Conservation (phyloP, 495 filamentous ascomycete genomes). For the Xylaria cubensis region DNA sequence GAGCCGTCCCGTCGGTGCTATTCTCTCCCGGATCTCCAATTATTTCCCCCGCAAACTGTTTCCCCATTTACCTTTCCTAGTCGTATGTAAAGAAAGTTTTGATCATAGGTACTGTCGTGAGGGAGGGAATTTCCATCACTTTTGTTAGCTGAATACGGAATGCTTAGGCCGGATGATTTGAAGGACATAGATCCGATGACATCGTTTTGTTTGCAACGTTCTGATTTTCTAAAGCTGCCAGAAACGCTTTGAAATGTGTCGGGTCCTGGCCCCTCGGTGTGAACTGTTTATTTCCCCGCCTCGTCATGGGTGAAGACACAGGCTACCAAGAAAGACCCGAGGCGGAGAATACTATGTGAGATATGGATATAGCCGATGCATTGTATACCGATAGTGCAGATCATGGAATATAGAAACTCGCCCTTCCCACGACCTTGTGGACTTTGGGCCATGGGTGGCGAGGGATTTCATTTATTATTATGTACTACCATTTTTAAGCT, state of each 20-base stretch:
- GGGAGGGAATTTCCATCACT: not conserved
- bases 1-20: conserved; percentile 30
- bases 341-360: conserved; percentile 4
- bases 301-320: conserved; percentile 11
- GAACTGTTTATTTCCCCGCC: conserved; percentile 13
- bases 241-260: not conserved
- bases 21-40: conserved; percentile 39
- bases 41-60: conserved; percentile 17
- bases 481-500: not conserved
- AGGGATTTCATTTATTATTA: not conserved
- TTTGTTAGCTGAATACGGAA: not conserved
- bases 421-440: not conserved
- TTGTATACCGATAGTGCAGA: not conserved
- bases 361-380: conserved; percentile 17
- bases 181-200: not conserved
- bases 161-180: no score
- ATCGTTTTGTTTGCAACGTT: not conserved
- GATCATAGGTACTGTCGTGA: not conserved
- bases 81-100: not conserved
- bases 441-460: not conserved
- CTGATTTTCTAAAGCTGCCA: not conserved
- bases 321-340: not conserved
- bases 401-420: conserved; percentile 7
- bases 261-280: not conserved
- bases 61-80: conserved; percentile 21